These are phyloP conservation scores for Trichoderma erinaceum DNA, from an alignment of 495 filamentous ascomycete genomes.

Conservation along the genomic window DNA sequence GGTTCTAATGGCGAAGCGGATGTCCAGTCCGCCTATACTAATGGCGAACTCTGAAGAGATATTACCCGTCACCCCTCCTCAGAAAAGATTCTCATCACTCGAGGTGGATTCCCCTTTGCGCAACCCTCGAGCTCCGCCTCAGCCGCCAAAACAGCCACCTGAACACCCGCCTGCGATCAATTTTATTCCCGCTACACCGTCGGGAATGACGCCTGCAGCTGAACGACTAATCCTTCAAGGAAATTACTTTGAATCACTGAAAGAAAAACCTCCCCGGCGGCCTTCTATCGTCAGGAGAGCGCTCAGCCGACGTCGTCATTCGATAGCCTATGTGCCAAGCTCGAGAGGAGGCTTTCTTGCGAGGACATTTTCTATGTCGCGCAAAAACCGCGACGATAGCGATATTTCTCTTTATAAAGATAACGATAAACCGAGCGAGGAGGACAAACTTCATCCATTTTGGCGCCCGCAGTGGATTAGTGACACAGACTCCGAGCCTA, in stretches of 20 bases:
- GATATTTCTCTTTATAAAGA: conserved; percentile 21
- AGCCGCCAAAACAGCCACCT: conserved; percentile 40
- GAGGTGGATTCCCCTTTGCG: conserved; percentile 62
- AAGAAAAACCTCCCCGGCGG: conserved; percentile 36
- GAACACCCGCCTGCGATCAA: conserved; percentile 54
- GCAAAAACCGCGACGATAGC: conserved; percentile 27
- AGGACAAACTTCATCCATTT: conserved; percentile 65
- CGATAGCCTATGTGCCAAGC: conserved; percentile 41
- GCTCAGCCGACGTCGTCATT: conserved; percentile 50
- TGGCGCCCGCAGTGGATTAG: conserved; percentile 76
- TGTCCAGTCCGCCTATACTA: conserved; percentile 5
- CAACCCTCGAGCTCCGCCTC: conserved; percentile 67
- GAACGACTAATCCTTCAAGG: conserved; percentile 52
- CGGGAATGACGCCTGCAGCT: conserved; percentile 43
- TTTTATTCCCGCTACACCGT: conserved; percentile 68
- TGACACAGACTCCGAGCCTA: conserved; percentile 36
- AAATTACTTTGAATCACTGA: conserved; percentile 37
- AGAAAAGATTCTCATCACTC: conserved; percentile 38
- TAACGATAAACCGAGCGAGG: conserved; percentile 39
- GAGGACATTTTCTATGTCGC: conserved; percentile 39
- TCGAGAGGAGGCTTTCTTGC: conserved; percentile 39
- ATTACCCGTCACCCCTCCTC: conserved; percentile 41
- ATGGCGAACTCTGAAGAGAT: conserved; percentile 35
- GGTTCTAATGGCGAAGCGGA: conserved; percentile 17
- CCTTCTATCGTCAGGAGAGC: conserved; percentile 54